Evolutionary conservation across 2,329 filamentous ascomycete genomes (phyloP), one percentile per base, ranked within the genome.

Genomic region (Penicillium brasilianum): DNA sequence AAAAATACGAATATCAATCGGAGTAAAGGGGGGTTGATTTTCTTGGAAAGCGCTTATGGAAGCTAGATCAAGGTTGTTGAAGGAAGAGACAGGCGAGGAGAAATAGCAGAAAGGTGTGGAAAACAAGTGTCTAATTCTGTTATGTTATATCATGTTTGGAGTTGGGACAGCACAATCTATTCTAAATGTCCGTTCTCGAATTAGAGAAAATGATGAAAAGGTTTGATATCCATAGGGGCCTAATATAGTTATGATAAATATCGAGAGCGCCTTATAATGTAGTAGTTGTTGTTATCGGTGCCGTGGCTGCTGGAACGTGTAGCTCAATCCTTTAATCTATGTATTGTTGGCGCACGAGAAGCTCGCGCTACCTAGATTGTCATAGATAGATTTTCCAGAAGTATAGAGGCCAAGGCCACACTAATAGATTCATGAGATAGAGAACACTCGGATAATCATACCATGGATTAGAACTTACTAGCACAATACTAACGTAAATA

Each of bases 331-430:
- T 8, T 5, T 7, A 22, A 11, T 46, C 13, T 46, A 25, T 25
- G 69, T 64, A 64, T 67, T 73, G 49, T 68, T 72, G 13, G 68
- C 69, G 44, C 73, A 75, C 7, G 73, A 73, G 61, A 75, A 75
- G 56, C 71, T 75, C 6, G 64, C 62, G 30, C 65, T 68, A 54
- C 69, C 69, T 28, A 71, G 66, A 36, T 74, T 66, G 44, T 74
- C 73, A 36, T 74, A 71, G 30, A 75, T 67, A 13, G 71, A 69
- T 44, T 74, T 75, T 4, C 72, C 72, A 9, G 73, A 75, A n/a
- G 74, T 71, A 53, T 69, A 75, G 8, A 75, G 70, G n/a, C 73
- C 73, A 13, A 75, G 68, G 49, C 71, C 72, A 43, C 73, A 74
- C 66, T 71, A 32, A 7, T 16, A 30, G 18, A 57, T 41, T 57